phyloP scores from a whole-genome alignment of 2,329 filamentous ascomycete species.

The Coniochaeta hoffmannii region DNA sequence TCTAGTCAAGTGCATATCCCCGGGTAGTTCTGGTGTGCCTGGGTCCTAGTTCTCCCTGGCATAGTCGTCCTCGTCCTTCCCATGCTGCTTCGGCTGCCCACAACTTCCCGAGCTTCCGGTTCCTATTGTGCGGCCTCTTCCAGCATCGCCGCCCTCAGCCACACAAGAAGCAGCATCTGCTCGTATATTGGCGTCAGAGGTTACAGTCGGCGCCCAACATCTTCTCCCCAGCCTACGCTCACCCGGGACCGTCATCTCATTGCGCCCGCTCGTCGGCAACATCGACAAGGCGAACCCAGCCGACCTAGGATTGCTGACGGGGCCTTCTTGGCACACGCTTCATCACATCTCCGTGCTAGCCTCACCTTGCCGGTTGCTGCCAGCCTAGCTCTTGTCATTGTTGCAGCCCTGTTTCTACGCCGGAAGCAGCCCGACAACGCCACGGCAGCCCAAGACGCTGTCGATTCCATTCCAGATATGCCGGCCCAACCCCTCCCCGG shows the following conservation, averaged over 20 bases:
- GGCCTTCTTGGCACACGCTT: neutral
- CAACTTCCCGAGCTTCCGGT: slow-evolving; percentile 1
- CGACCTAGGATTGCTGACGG: neutral
- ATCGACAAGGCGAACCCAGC: slow-evolving; percentile 42
- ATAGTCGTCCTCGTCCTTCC: neutral
- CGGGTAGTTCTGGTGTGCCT: neutral
- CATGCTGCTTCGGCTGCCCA: slow-evolving; percentile 1
- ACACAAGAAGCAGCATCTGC: neutral
- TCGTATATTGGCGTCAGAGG: neutral
- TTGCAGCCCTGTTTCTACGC: neutral
- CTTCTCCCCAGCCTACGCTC: neutral
- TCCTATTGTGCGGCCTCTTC: neutral
- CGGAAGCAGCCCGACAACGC: neutral
- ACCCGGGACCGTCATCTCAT: neutral
- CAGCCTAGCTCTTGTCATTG: neutral
- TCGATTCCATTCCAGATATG: slow-evolving; percentile 11
- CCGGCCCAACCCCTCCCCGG: slow-evolving; percentile 49
- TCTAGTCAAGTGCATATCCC: too few relatives aligned
- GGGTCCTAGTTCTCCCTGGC: neutral
- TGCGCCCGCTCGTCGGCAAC: slow-evolving; percentile 38
- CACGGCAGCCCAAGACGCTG: neutral
- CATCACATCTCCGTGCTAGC: neutral
- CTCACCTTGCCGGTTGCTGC: neutral
- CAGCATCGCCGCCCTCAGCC: neutral
- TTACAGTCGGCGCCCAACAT: neutral